These are phyloP conservation scores for Vinca major DNA, from an alignment of 305 asterid genomes.

Conservation along the genomic window DNA sequence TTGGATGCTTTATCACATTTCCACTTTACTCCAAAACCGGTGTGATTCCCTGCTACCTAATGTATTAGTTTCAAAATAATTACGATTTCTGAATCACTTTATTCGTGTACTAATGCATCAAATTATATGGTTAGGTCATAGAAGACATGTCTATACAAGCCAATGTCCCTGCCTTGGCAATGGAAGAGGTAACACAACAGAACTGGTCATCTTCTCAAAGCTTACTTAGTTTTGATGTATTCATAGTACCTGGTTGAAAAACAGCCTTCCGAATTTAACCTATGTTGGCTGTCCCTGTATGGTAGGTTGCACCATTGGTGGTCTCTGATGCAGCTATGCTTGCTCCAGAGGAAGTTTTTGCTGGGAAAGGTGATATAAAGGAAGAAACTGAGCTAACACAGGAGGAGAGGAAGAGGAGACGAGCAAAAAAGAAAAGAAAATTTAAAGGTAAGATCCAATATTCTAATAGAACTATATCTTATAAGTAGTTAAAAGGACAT, in stretches of 20 bases:
- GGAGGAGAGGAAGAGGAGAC: conserved; percentile 73
- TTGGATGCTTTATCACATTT: conserved; percentile 95
- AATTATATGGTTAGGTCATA: conserved; percentile 43
- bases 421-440: conserved; percentile 81
- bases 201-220: not conserved
- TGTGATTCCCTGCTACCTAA: conserved; percentile 22
- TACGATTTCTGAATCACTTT: not conserved
- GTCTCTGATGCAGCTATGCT: conserved; percentile 97
- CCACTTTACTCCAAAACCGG: conserved; percentile 97
- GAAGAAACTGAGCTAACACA: conserved; percentile 83
- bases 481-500: not conserved
- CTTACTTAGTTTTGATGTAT: not conserved
- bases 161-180: conserved; percentile 87
- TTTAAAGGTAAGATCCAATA: conserved; percentile 47
- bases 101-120: conserved; percentile 2
- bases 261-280: not conserved
- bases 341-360: conserved; percentile 96
- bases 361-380: conserved; percentile 82
- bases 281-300: conserved; percentile 1
- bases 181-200: conserved; percentile 70
- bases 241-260: not conserved
- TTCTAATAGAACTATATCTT: conserved; percentile 5
- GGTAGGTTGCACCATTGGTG: conserved; percentile 81
- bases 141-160: conserved; percentile 91
- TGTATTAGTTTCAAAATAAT: not conserved